These are phyloP conservation scores for Xylaria sp. DNA, from an alignment of 2,329 filamentous ascomycete genomes.

Conservation along the genomic window DNA sequence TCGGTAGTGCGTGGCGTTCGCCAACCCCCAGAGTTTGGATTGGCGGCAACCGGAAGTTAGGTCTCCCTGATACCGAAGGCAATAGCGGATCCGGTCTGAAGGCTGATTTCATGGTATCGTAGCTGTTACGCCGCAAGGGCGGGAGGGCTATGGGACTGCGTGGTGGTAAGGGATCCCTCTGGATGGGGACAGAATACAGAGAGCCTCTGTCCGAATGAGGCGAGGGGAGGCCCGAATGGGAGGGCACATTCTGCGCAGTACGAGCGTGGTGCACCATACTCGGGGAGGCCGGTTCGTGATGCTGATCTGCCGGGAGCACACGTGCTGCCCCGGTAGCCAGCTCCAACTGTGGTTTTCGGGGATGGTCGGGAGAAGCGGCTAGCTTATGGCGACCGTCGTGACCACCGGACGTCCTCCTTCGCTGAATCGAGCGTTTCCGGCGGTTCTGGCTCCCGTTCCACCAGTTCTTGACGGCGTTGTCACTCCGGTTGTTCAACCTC, in stretches of 20 bases:
- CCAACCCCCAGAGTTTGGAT: constrained; percentile 46
- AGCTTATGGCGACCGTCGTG: constrained; percentile 43
- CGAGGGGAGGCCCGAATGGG: constrained; percentile 46
- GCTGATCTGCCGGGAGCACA: constrained; percentile 19
- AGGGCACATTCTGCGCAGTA: constrained; percentile 29
- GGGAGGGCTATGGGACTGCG: constrained; percentile 57
- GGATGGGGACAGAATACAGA: constrained; percentile 65
- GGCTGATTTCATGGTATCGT: constrained; percentile 27
- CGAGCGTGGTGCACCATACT: constrained; percentile 27
- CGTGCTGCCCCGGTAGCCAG: constrained; percentile 24
- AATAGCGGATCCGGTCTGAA: constrained; percentile 26
- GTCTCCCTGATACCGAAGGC: constrained; percentile 15
- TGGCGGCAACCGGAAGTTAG: constrained; percentile 40
- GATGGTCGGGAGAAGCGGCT: constrained; percentile 20
- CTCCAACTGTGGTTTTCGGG: constrained; percentile 29
- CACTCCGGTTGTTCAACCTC: constrained; percentile 82
- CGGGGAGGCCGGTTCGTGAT: constrained; percentile 35
- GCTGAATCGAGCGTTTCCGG: constrained; percentile 64
- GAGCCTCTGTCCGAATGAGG: constrained; percentile 76
- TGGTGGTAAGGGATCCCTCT: constrained; percentile 49
- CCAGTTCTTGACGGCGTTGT: constrained; percentile 98
- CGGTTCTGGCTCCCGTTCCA: constrained; percentile 95
- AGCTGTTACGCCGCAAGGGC: constrained; percentile 40
- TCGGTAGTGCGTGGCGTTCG: constrained; percentile 43
- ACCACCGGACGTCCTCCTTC: constrained; percentile 42